Evolutionary conservation across 257 asterid species (phyloP).

Genomic region (Fraxinus pennsylvanica): DNA sequence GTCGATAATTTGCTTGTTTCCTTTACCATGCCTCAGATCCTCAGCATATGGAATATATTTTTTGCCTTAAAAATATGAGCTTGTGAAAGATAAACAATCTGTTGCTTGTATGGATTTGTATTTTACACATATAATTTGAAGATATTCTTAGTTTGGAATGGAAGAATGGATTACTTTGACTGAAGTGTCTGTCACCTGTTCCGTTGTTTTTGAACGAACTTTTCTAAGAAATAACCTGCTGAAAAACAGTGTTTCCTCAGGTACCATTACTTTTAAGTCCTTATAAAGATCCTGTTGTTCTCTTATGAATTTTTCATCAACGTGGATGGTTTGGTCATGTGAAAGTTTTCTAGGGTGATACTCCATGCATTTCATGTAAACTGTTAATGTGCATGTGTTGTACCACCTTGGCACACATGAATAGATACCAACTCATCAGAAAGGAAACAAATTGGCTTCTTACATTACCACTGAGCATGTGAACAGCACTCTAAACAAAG

Average conservation of each 20-base stretch:
- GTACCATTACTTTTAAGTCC: neutral
- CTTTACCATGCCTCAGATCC: neutral
- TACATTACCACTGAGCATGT: neutral
- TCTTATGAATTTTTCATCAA: neutral
- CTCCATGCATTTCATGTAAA: neutral
- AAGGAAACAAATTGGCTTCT: neutral
- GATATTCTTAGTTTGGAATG: neutral
- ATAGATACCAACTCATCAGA: neutral
- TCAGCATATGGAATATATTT: neutral
- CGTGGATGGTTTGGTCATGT: neutral
- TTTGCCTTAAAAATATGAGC: constrained; percentile 9
- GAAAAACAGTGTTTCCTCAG: no score
- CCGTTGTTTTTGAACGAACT: neutral
- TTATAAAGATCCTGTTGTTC: neutral
- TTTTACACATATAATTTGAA: neutral
- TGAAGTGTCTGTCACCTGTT: neutral
- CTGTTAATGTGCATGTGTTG: neutral
- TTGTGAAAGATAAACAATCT: neutral
- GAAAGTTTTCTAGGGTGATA: neutral
- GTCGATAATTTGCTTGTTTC: constrained; percentile 10
- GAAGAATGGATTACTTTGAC: neutral
- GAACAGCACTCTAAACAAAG: neutral
- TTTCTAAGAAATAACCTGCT: no score
- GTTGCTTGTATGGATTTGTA: constrained; percentile 8
- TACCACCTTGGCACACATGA: neutral